These are phyloP conservation scores for Lophium mytilinum DNA, from an alignment of 495 filamentous ascomycete species.

Conservation along the genomic window DNA sequence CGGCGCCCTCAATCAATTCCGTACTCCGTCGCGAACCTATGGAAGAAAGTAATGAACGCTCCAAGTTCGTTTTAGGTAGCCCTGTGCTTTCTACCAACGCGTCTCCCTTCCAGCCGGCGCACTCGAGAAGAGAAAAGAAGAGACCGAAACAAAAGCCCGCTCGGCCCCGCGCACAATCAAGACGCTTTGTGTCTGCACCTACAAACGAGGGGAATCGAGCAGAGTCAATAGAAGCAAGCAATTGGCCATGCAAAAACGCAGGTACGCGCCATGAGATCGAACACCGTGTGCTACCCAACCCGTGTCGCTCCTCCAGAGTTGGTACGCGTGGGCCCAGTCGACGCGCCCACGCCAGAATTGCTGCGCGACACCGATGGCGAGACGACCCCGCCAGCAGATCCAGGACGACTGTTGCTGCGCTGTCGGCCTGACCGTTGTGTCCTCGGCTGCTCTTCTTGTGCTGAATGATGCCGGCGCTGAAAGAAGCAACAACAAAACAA, in stretches of 20 bases:
- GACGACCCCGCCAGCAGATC: conserved; percentile 14
- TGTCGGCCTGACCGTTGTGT: conserved; percentile 16
- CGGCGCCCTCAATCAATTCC: not conserved
- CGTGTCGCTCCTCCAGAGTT: conserved; percentile 11
- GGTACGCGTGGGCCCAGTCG: not conserved
- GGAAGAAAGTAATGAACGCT: conserved; percentile 2
- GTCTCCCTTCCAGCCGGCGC: not conserved
- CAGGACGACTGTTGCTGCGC: conserved; percentile 26
- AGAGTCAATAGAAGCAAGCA: not conserved
- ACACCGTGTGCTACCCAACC: not conserved
- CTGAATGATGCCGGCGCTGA: conserved; percentile 25
- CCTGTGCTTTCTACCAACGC: not conserved
- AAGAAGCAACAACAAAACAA: conserved; percentile 20
- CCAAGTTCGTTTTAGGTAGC: not conserved
- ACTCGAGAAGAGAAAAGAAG: not conserved
- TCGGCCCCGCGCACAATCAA: not conserved
- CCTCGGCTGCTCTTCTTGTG: conserved; percentile 13
- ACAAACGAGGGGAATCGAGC: not conserved
- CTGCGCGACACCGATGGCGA: conserved; percentile 12
- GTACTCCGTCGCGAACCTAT: conserved; percentile 1
- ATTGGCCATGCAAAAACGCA: not conserved
- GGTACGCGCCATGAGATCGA: not conserved
- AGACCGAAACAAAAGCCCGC: not conserved
- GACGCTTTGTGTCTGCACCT: not conserved
- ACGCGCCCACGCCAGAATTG: conserved; percentile 5